phyloP scores from a whole-genome alignment of 495 filamentous ascomycete genomes.

The Glonium stellatum region DNA sequence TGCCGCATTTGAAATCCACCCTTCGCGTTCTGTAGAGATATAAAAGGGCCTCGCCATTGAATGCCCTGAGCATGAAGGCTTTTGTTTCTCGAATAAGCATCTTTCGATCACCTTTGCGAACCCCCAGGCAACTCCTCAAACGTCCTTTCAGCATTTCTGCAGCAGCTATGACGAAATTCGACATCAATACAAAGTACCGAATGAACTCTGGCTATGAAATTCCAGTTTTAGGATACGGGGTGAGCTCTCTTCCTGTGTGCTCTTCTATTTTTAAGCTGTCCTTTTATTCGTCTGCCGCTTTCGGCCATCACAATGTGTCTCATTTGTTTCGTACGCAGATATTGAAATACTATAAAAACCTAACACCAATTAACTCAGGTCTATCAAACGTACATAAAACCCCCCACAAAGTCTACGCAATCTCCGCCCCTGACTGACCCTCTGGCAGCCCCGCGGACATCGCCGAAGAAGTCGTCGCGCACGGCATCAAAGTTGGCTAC shows the following conservation, averaged over 20 bases:
- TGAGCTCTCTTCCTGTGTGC: conserved; percentile 16
- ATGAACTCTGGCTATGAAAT: conserved; percentile 74
- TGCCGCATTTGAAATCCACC: no score
- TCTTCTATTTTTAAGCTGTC: neutral
- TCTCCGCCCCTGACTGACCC: conserved; percentile 12
- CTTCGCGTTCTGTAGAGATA: no score
- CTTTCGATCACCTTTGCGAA: no score
- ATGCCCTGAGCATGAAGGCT: no score
- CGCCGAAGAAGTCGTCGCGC: conserved; percentile 49
- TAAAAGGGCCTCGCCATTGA: no score
- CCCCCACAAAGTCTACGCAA: neutral
- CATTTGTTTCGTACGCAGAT: no score
- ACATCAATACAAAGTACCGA: conserved; percentile 57
- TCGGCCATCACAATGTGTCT: no score
- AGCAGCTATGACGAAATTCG: conserved; percentile 34
- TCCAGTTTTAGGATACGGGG: conserved; percentile 64
- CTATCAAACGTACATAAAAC: conserved; percentile 58
- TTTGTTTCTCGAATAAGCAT: no score
- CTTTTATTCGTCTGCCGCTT: neutral
- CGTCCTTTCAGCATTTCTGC: neutral
- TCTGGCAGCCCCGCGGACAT: conserved; percentile 44
- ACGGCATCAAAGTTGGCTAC: conserved; percentile 65
- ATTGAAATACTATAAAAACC: no score
- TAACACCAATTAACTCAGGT: conserved; percentile 25
- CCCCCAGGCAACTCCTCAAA: no score